Percentiles rank a stretch among this genome's conserved stretches.
phyloP scores from a whole-genome alignment of 352 stramenopile species.

The Chrysophaeum taylorii region DNA sequence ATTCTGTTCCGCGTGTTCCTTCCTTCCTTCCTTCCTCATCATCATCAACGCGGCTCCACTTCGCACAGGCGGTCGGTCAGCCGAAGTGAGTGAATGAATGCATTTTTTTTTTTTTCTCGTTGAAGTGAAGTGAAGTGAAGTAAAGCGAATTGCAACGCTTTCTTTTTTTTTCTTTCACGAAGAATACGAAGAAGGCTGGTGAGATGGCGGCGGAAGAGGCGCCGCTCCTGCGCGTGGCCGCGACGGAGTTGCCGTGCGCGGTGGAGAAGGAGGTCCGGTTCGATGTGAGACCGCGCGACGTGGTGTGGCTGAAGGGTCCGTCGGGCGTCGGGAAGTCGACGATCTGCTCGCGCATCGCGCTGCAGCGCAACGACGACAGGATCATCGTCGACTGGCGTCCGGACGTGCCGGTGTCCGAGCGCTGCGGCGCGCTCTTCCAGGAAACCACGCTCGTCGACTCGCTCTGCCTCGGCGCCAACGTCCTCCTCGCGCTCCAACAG shows the following conservation, averaged over 20 bases:
- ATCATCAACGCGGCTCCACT: no score
- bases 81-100: no score
- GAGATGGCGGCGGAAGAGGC: no score
- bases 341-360: background rate
- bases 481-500: conserved; percentile 28
- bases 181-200: no score
- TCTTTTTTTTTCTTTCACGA: no score
- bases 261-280: background rate
- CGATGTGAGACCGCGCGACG: background rate
- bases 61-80: no score
- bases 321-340: background rate
- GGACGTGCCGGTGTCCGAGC: conserved; percentile 30
- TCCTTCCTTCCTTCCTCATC: no score
- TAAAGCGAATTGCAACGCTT: no score
- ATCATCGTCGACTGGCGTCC: conserved; percentile 28
- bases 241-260: background rate
- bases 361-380: background rate
- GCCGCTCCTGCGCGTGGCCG: no score
- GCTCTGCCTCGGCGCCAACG: conserved; percentile 45
- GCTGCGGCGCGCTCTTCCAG: conserved; percentile 49
- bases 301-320: conserved; percentile 2
- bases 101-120: no score
- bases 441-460: conserved; percentile 51
- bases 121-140: no score
- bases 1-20: no score